phyloP scores from a whole-genome alignment of 1,284 basidiomycete genomes.

The Pyrrhoderma lamaoense region DNA sequence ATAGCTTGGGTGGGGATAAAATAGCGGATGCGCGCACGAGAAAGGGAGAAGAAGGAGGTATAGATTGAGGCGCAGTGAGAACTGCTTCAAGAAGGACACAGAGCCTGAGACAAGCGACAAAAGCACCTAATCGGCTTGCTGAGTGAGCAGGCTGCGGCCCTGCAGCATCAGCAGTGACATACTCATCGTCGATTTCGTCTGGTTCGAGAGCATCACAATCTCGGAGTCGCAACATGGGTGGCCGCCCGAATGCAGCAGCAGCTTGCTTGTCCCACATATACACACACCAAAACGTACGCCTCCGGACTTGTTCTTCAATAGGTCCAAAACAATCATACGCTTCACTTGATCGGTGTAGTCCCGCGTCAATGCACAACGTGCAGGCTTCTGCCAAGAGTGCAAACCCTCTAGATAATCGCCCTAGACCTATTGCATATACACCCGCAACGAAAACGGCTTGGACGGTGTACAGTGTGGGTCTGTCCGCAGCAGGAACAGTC shows the following conservation, averaged over 20 bases:
- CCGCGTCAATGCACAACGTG: constrained; percentile 79
- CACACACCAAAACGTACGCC: constrained; percentile 90
- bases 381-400: constrained; percentile 77
- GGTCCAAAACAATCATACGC: constrained; percentile 85
- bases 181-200: constrained; percentile 80
- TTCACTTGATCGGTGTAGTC: constrained; percentile 79
- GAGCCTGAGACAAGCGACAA: constrained; percentile 65
- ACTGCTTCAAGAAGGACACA: constrained; percentile 81
- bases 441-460: constrained; percentile 83
- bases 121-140: constrained; percentile 72
- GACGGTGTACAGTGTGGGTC: constrained; percentile 83
- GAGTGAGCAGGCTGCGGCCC: constrained; percentile 61
- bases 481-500: constrained; percentile 79
- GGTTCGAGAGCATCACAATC: constrained; percentile 87
- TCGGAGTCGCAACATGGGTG: constrained; percentile 73
- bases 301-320: constrained; percentile 82
- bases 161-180: constrained; percentile 66
- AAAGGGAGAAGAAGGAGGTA: constrained; percentile 53
- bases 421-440: constrained; percentile 81
- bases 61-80: constrained; percentile 61
- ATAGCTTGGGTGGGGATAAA: constrained; percentile 24
- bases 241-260: constrained; percentile 77
- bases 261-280: constrained; percentile 92
- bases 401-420: constrained; percentile 81
- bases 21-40: constrained; percentile 50